A percentile compares a stretch with the other conserved stretches of the same genome.
Conservation (phyloP, 352 stramenopile genomes). For the Globisporangium cederbergense region DNA sequence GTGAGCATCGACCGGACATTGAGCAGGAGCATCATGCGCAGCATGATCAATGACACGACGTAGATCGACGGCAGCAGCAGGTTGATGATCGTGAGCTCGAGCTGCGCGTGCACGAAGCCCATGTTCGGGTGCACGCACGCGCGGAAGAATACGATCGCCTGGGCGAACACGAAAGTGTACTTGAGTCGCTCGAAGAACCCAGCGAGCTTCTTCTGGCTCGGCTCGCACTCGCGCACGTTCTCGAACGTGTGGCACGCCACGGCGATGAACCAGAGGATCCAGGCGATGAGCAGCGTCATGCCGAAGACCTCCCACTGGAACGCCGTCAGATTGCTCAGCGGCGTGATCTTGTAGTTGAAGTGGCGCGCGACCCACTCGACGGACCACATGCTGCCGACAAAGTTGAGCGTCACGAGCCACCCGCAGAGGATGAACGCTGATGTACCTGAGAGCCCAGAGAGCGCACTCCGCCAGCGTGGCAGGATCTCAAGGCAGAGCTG, state of each 20-base stretch:
- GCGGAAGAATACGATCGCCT: conserved; percentile 76
- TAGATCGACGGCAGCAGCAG: conserved; percentile 84
- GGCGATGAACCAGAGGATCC: conserved; percentile 82
- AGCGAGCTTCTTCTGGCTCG: conserved; percentile 58
- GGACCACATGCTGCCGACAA: conserved; percentile 57
- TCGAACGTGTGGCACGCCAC: conserved; percentile 59
- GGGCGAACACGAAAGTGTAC: conserved; percentile 75
- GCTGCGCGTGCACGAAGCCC: conserved; percentile 84
- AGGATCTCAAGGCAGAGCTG: conserved; percentile 83
- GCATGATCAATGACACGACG: conserved; percentile 75
- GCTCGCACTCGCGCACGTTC: conserved; percentile 52
- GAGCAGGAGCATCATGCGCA: conserved; percentile 66
- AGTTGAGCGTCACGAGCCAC: conserved; percentile 61
- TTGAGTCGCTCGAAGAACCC: conserved; percentile 80
- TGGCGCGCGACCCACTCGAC: conserved; percentile 78
- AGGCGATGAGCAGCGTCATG: conserved; percentile 68
- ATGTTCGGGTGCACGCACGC: conserved; percentile 79
- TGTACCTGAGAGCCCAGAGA: conserved; percentile 45
- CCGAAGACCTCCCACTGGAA: conserved; percentile 82
- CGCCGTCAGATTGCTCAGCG: conserved; percentile 56
- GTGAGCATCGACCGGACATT: conserved; percentile 44
- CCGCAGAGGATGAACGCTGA: conserved; percentile 58
- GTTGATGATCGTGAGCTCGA: conserved; percentile 89
- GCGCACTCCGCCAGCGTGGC: conserved; percentile 57
- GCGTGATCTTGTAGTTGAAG: conserved; percentile 63